phyloP scores from a whole-genome alignment of 805 yeast genomes.

The Komagataella kurtzmanii region DNA sequence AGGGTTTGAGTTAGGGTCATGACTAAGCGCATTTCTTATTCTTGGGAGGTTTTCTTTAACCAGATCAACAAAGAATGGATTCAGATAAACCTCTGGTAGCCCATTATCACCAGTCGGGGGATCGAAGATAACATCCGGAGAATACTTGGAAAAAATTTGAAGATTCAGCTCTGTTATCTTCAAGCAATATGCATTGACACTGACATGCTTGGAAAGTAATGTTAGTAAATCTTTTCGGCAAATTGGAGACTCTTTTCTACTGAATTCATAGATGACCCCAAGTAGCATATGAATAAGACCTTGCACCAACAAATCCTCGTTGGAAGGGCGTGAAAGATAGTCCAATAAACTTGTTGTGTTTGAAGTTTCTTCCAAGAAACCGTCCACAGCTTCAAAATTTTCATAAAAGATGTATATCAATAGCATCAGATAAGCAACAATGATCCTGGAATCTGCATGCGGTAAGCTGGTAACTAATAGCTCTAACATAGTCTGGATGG shows the following conservation, averaged over 20 bases:
- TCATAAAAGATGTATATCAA: conserved; percentile 69
- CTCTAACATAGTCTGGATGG: conserved; percentile 70
- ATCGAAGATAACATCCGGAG: conserved; percentile 31
- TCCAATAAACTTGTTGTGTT: conserved; percentile 57
- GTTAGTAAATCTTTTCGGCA: conserved; percentile 46
- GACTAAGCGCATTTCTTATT: conserved; percentile 55
- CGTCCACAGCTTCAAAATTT: conserved; percentile 60
- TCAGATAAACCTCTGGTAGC: conserved; percentile 72
- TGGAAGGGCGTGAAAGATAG: conserved; percentile 35
- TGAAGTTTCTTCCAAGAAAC: conserved; percentile 56
- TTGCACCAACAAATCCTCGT: conserved; percentile 30
- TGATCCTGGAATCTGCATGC: conserved; percentile 54
- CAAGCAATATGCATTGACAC: conserved; percentile 65
- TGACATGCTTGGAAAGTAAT: conserved; percentile 57
- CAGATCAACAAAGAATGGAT: conserved; percentile 44
- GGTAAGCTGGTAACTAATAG: conserved; percentile 53
- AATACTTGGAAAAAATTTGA: conserved; percentile 39
- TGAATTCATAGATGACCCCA: conserved; percentile 74
- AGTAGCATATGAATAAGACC: conserved; percentile 61
- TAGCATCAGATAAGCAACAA: conserved; percentile 67
- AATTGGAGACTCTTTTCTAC: conserved; percentile 45
- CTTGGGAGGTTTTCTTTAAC: conserved; percentile 58
- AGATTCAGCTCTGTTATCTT: conserved; percentile 62
- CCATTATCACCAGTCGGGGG: conserved; percentile 70
- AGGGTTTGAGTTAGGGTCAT: conserved; percentile 68